Evolutionary conservation across 2,329 filamentous ascomycete species (phyloP), one percentile per base, ranked within the genome.

Genomic region (Plenodomus biglobosus): DNA sequence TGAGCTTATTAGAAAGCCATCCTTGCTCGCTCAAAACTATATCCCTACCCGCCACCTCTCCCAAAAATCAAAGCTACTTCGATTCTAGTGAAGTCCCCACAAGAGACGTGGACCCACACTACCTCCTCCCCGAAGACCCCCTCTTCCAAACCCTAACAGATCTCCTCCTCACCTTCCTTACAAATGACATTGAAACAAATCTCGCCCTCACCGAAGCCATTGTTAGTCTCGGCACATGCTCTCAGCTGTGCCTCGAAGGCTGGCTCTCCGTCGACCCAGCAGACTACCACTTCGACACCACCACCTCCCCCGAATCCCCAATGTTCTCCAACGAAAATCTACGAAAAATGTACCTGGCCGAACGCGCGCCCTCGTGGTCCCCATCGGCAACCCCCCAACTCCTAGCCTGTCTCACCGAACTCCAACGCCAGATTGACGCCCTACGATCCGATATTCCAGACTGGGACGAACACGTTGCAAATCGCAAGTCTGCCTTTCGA

Each of bases 131-230:
- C 8, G 85, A 87, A 40, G 82, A 84, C 58, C 74, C 77, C 7
- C 74, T 85, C 6, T 72, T 84, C 44, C 73, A 72, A 41, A 75
- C 77, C 17, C 61, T 85, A 16, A 52, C 79, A n/a, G 68, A 65
- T 37, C 79, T 92, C 7, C 73, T 99, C 10, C 81, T 86, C 38
- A 85, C 80, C 0, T 99, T 97, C 64, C 90, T 96, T 60, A 81
- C 89, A 4, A 99, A 99, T 61, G 86, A 90, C 2, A 85, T 97
- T 2, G 90, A 96, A 60, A 92, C 88, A 2, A 99, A 99, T 59
- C 76, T 99, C 3, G 88, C 87, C 0, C 78, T 96, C 1, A 97
- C 92, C 0, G 89, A 95, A 62, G 82, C 88, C 1, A 78, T 97
- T 37, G 82, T 95, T 21, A 87, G 90, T 56, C 78, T 99, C 35